Evolutionary conservation across 2,329 filamentous ascomycete species (phyloP).

Genomic region (Nothophoma quercina): DNA sequence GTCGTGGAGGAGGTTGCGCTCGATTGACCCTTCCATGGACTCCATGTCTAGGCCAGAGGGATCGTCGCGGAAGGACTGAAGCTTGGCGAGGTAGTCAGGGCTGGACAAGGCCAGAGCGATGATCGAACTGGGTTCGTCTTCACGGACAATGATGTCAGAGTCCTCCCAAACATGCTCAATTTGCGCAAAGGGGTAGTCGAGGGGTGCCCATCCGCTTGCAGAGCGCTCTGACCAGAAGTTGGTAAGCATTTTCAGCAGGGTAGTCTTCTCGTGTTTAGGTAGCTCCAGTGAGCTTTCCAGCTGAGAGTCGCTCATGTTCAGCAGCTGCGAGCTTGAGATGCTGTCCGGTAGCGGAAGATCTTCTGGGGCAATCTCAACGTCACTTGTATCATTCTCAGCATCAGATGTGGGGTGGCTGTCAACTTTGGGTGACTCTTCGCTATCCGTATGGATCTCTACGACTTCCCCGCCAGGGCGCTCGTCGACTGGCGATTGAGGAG

Average conservation of each 20-base stretch:
- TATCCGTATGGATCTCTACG: constrained; percentile 27
- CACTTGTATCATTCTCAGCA: constrained; percentile 63
- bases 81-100: constrained; percentile 83
- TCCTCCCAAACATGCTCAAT: constrained; percentile 97
- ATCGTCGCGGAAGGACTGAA: constrained; percentile 68
- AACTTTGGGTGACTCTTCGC: constrained; percentile 35
- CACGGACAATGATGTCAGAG: constrained; percentile 94
- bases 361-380: constrained; percentile 75
- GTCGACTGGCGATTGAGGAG: constrained; percentile 46
- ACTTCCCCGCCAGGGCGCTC: constrained; percentile 32
- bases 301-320: constrained; percentile 62
- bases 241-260: constrained; percentile 91
- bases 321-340: constrained; percentile 61
- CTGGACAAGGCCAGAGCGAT: constrained; percentile 92
- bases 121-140: constrained; percentile 95
- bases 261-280: constrained; percentile 91
- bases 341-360: constrained; percentile 70
- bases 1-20: constrained; percentile 81
- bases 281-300: constrained; percentile 74
- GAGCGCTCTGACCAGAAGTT: constrained; percentile 99
- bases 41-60: constrained; percentile 29
- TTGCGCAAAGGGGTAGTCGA: constrained; percentile 85
- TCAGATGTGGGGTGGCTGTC: constrained; percentile 60
- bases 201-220: constrained; percentile 87
- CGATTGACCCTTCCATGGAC: constrained; percentile 73